Conservation (phyloP, 768 basidiomycete genomes). For the Udeniomyces megalosporus region DNA sequence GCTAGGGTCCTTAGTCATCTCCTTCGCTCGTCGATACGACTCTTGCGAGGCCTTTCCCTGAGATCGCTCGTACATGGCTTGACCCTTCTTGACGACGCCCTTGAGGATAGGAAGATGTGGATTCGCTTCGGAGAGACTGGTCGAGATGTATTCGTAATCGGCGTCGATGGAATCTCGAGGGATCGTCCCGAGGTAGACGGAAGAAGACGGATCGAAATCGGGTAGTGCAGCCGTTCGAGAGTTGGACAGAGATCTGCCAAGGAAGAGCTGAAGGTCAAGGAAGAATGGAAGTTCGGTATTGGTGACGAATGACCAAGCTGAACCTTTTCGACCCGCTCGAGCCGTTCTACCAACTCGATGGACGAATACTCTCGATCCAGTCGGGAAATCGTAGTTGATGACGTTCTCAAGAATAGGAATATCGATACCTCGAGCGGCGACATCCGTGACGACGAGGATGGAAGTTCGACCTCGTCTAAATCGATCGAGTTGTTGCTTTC, state of each 20-base stretch:
- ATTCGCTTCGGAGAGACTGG: conserved; percentile 29
- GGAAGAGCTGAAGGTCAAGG: conserved; percentile 80
- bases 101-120: conserved; percentile 45
- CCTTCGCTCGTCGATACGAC: conserved; percentile 77
- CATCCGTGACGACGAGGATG: conserved; percentile 89
- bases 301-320: conserved; percentile 91
- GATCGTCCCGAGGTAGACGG: conserved; percentile 63
- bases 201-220: conserved; percentile 7
- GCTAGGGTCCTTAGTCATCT: conserved; percentile 50
- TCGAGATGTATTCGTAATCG: conserved; percentile 56
- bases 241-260: conserved; percentile 50
- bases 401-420: conserved; percentile 93
- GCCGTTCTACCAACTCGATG: conserved; percentile 96
- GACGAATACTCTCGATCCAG: conserved; percentile 79
- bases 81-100: conserved; percentile 74
- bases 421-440: conserved; percentile 95
- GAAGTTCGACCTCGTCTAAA: conserved; percentile 67
- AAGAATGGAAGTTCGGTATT: conserved; percentile 74
- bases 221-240: conserved; percentile 14
- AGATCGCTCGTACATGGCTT: conserved; percentile 84
- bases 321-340: conserved; percentile 80
- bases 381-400: conserved; percentile 94
- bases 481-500: conserved; percentile 73
- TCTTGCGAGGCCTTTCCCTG: conserved; percentile 74
- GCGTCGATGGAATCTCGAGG: conserved; percentile 63